Evolutionary conservation across 2,329 filamentous ascomycete genomes (phyloP).

Genomic region (Aspergillus ochraceus): DNA sequence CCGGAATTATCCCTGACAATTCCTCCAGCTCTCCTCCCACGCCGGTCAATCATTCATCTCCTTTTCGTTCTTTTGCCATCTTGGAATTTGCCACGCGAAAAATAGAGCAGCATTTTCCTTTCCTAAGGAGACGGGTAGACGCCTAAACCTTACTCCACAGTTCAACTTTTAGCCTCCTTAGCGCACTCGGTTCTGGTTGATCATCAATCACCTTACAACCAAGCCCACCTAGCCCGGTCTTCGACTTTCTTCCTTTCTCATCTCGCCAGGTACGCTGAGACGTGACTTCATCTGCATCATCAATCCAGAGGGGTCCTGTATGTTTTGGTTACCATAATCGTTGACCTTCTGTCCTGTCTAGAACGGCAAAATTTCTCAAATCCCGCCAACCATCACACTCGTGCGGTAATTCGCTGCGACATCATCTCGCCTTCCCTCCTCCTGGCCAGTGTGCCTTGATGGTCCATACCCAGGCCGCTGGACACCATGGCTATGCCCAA

Average conservation of each 20-base stretch:
- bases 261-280: constrained; percentile 9
- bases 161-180: constrained; percentile 13
- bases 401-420: background rate
- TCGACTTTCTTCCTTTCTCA: background rate
- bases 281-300: constrained; percentile 1
- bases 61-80: background rate
- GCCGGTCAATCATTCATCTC: background rate
- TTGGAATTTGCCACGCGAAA: background rate
- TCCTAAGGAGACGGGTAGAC: background rate
- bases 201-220: constrained; percentile 15
- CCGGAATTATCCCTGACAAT: background rate
- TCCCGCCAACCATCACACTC: background rate
- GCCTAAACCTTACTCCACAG: constrained; percentile 16
- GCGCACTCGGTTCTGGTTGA: constrained; percentile 15
- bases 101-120: background rate
- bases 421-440: background rate
- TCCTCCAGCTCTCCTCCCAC: background rate
- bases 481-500: constrained; percentile 22
- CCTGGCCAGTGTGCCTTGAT: constrained; percentile 11
- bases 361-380: background rate
- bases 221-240: constrained; percentile 12
- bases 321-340: constrained; percentile 1
- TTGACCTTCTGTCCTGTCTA: constrained; percentile 3
- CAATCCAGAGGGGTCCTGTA: background rate
- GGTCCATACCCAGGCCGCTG: constrained; percentile 18